Evolutionary conservation across 169 alveolate species (phyloP), one percentile per base, ranked within the genome.

Genomic region (Cryptosporidium sp.): DNA sequence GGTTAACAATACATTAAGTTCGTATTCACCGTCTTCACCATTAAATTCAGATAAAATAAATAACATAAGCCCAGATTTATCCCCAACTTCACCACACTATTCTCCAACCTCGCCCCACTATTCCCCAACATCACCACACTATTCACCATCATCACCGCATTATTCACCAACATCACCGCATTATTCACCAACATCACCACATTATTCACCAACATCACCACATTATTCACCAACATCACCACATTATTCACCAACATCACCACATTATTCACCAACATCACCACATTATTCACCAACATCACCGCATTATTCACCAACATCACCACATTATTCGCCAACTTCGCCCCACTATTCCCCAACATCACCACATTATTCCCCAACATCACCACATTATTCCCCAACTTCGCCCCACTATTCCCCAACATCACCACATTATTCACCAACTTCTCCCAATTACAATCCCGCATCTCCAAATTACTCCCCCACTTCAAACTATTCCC

Each of bases 251-350:
- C 97, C 97, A 29, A 93, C 97, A 5, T 92, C 95, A 8, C 98
- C 98, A 31, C 93, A 86, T 62, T 93, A 95, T 85, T 94, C 95
- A 1, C 98, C 98, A 16, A 91, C 97, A 51, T 93, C 97, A 2
- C 98, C 99, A 1, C 94, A 95, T 7, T 96, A 96, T 86, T 94
- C 97, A 0, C 98, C 98, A 7, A 96, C 98, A 4, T 96, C 98
- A 23, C 97, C 97, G 0, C 93, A 95, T 50, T 92, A 91, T 84
- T 74, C 96, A 2, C 97, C 97, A 26, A 93, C 97, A 3, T 92
- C 95, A 16, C 98, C 98, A 43, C 93, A 86, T 80, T 93, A 95
- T 86, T 93, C 95, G 2, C 98, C 98, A n/a, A 92, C 97, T 39
- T 93, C 97, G 1, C 98, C 99, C 1, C 94, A 95, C 3, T 96